A percentile compares a stretch with the other conserved stretches of the same genome.
Conservation (phyloP, 2,329 filamentous ascomycete species). For the Metarhizium guizhouense region DNA sequence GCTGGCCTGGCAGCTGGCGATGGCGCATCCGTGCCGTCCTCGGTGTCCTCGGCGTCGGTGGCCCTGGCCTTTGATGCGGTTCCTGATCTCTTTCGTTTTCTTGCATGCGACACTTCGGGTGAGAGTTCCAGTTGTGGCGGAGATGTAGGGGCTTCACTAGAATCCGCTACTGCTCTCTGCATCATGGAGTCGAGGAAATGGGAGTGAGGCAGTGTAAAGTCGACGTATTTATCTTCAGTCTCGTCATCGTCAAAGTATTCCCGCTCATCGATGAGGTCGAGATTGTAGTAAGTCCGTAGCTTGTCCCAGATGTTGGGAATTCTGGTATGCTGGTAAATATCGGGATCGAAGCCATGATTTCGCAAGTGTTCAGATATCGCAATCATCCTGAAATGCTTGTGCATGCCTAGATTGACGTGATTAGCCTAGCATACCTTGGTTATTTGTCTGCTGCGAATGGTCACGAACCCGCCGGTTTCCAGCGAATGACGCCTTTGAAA, state of each 20-base stretch:
- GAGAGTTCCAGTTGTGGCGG: slow-evolving; percentile 35
- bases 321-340: slow-evolving; percentile 66
- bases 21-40: slow-evolving; percentile 33
- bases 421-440: neutral
- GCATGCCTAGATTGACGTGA: slow-evolving; percentile 53
- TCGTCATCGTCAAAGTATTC: slow-evolving; percentile 58
- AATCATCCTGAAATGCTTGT: slow-evolving; percentile 90
- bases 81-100: slow-evolving; percentile 37
- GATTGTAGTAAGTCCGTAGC: slow-evolving; percentile 72
- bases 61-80: slow-evolving; percentile 28
- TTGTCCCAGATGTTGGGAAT: slow-evolving; percentile 92
- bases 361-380: slow-evolving; percentile 72
- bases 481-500: slow-evolving; percentile 85
- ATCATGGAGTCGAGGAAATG: slow-evolving; percentile 39
- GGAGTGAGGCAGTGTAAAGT: slow-evolving; percentile 51
- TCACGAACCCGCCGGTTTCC: slow-evolving; percentile 84
- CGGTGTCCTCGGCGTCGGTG: slow-evolving; percentile 39
- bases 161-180: slow-evolving; percentile 33
- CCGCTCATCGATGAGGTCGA: slow-evolving; percentile 77
- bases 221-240: slow-evolving; percentile 51
- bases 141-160: slow-evolving; percentile 39
- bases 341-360: slow-evolving; percentile 69
- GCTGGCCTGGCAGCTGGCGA: slow-evolving; percentile 28
- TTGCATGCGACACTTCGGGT: slow-evolving; percentile 19
- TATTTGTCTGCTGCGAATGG: neutral